These are phyloP conservation scores for Penicillium corylophilum DNA, from an alignment of 2,329 filamentous ascomycete species.

Conservation along the genomic window DNA sequence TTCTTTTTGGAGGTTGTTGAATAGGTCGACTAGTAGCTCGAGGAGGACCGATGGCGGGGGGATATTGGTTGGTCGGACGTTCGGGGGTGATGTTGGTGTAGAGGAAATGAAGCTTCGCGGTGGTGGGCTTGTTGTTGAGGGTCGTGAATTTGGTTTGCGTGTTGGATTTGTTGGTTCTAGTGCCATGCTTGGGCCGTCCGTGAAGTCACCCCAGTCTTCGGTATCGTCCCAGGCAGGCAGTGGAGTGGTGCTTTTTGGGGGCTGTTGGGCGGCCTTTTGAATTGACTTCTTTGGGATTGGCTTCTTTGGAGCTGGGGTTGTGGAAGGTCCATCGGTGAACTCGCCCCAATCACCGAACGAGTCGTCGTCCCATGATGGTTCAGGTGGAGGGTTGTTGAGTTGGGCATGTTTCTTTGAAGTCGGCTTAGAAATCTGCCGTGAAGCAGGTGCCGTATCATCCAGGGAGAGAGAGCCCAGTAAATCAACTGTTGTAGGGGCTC, in stretches of 20 bases:
- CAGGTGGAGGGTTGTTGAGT: constrained; percentile 18
- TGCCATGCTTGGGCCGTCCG: constrained; percentile 14
- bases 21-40: constrained; percentile 69
- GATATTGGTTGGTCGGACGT: constrained; percentile 73
- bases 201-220: constrained; percentile 24
- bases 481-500: constrained; percentile 18
- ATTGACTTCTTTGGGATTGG: constrained; percentile 1
- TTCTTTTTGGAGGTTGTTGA: constrained; percentile 63
- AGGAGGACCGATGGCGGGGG: constrained; percentile 84
- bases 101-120: constrained; percentile 13
- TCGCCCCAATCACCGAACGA: constrained; percentile 23
- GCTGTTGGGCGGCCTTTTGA: constrained; percentile 14
- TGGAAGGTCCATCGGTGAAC: constrained; percentile 16
- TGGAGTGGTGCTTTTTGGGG: constrained; percentile 1
- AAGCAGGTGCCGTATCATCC: constrained; percentile 18
- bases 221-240: constrained; percentile 21
- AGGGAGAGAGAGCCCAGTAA: constrained; percentile 32
- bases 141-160: constrained; percentile 2
- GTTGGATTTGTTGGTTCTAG: constrained; percentile 1
- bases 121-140: constrained; percentile 10
- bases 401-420: not conserved
- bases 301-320: constrained; percentile 5
- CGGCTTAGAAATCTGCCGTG: constrained; percentile 1
- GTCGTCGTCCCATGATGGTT: constrained; percentile 19
- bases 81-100: constrained; percentile 13